These are phyloP conservation scores for Phoma sp. DNA, from an alignment of 2,329 filamentous ascomycete genomes.

Conservation along the genomic window DNA sequence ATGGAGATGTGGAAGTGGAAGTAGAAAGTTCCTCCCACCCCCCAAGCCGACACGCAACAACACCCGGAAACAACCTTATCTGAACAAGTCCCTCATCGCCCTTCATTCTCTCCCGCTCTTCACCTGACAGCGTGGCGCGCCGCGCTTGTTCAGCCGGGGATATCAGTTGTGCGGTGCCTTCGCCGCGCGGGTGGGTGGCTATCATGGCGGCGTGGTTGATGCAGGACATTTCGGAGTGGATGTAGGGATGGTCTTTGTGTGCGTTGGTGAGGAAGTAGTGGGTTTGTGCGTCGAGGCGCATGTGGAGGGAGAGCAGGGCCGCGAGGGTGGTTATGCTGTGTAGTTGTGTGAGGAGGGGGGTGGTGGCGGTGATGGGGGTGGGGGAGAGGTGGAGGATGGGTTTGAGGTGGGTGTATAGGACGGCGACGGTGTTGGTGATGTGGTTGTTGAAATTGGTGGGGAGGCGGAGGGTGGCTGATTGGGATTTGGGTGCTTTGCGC, in stretches of 20 bases:
- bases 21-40: slow-evolving; percentile 36
- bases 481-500: not conserved
- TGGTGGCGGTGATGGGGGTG: not conserved
- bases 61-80: slow-evolving; percentile 31
- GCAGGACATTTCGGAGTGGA: slow-evolving; percentile 23
- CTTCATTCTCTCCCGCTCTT: slow-evolving; percentile 18
- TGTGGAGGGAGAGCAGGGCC: slow-evolving; percentile 32
- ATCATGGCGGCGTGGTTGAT: slow-evolving; percentile 27
- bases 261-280: slow-evolving; percentile 37
- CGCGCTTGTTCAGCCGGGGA: not conserved
- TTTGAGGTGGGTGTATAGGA: slow-evolving; percentile 29
- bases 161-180: not conserved
- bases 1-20: not conserved
- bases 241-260: slow-evolving; percentile 38
- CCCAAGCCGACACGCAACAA: slow-evolving; percentile 34
- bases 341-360: slow-evolving; percentile 9
- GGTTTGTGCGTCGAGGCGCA: slow-evolving; percentile 36
- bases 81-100: slow-evolving; percentile 27
- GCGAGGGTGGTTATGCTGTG: slow-evolving; percentile 19
- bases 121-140: not conserved
- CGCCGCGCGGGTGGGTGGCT: slow-evolving; percentile 3
- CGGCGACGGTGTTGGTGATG: slow-evolving; percentile 21
- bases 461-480: slow-evolving; percentile 16
- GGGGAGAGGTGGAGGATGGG: slow-evolving; percentile 26
- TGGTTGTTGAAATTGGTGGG: slow-evolving; percentile 36